Conservation (phyloP, 2,329 filamentous ascomycete genomes). For the Colletotrichum truncatum region DNA sequence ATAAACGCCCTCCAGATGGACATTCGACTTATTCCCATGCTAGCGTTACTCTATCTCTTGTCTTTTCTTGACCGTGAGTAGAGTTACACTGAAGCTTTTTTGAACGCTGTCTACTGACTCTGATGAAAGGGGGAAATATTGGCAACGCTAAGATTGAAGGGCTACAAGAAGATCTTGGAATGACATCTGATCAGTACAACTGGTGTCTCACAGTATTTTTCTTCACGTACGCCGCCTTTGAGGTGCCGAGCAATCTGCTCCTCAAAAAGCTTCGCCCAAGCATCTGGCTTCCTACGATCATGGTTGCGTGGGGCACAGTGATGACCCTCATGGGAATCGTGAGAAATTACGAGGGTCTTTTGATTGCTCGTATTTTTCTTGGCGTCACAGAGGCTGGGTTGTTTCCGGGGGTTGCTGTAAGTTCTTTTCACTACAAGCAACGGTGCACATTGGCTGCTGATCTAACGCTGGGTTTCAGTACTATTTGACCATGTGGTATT, state of each 20-base stretch:
- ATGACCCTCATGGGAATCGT: constrained; percentile 65
- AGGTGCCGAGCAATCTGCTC: constrained; percentile 80
- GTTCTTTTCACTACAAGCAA: constrained; percentile 22
- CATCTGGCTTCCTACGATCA: constrained; percentile 80
- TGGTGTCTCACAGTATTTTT: constrained; percentile 78
- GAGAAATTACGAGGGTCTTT: constrained; percentile 54
- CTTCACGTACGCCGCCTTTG: constrained; percentile 80
- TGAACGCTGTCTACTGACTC: not conserved
- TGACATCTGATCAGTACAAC: constrained; percentile 77
- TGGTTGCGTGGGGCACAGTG: constrained; percentile 66
- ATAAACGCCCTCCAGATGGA: constrained; percentile 52
- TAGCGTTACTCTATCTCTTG: constrained; percentile 74
- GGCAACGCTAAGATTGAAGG: constrained; percentile 74
- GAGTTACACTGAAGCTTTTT: accelerated
- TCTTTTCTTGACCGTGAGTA: constrained; percentile 71
- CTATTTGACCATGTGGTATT: constrained; percentile 68
- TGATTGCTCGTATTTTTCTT: constrained; percentile 64
- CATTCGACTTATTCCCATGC: constrained; percentile 63
- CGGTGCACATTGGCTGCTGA: not conserved
- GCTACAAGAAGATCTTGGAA: constrained; percentile 59
- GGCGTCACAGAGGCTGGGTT: constrained; percentile 75
- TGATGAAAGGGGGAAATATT: constrained; percentile 63
- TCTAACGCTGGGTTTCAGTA: constrained; percentile 42
- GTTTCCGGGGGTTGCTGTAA: constrained; percentile 68
- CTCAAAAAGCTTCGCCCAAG: constrained; percentile 79